Base-by-base conservation (phyloP, 768 basidiomycete species). In the Cyathus striatus region DNA sequence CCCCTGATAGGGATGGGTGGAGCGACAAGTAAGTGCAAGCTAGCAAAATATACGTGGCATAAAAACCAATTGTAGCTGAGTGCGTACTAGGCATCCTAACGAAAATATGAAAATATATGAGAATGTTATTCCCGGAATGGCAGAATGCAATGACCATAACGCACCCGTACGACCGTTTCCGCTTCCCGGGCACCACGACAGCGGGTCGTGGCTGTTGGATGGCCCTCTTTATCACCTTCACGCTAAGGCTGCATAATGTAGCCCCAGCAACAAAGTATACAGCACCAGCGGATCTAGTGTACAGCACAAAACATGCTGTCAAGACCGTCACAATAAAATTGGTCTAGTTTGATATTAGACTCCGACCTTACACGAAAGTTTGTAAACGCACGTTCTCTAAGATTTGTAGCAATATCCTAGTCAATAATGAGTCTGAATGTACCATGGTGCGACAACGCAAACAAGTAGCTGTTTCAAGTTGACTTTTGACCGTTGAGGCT, bases 11-110 rank as follows among this genome's bases (percentile, higher is more conserved):
- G 3, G 72, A 70, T 17, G 68, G 58, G 51, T 88, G 86, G 12
- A 79, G 46, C 2, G 84, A 83, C 12, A 86, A 71, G 53, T 72
- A 70, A 4, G 64, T 17, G 50, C 74, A 76, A 10, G 84, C 78
- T 9, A 88, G 64, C 10, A 72, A 49, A 20, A 79, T 72, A 54
- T 78, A 90, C 2, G 72, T 67, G 6, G 77, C 79, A 54, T 75
- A 83, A 62, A 72, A 89, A 2, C 72, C 69, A 50, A 86, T 85
- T 4, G 70, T 65, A 7, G 85, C 80, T 9, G 87, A 82, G 58
- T 90, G 88, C 4, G 88, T 90, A 48, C 83, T 86, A 4, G 88
- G 88, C 88, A 90, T 90, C 10, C 88, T 89, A n/a, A n/a, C n/a
- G n/a, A n/a, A n/a, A n/a, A n/a, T n/a, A 55, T 12, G 41, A 24